phyloP scores from a whole-genome alignment of 2,329 filamentous ascomycete species.

The Aspergillus luchuensis region DNA sequence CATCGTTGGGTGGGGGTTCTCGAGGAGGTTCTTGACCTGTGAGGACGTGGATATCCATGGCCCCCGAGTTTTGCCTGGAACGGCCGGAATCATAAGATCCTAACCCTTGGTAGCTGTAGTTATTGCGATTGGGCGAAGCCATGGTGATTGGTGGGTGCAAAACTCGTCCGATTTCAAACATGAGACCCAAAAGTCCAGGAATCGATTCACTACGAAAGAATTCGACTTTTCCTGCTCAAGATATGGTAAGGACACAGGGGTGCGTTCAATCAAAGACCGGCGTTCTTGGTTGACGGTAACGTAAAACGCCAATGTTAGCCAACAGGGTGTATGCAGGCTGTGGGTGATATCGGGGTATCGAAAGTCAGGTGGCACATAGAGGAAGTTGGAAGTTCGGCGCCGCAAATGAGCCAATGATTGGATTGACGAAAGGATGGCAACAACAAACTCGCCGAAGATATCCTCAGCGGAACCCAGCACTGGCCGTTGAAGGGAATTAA shows the following conservation, averaged over 20 bases:
- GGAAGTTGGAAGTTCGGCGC: background rate
- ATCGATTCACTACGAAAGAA: background rate
- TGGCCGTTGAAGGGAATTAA: background rate
- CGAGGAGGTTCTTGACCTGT: constrained; percentile 34
- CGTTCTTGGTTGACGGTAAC: background rate
- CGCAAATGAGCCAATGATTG: background rate
- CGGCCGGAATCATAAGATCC: constrained; percentile 29
- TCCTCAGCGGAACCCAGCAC: background rate
- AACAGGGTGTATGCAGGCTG: constrained; percentile 2
- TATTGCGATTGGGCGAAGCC: constrained; percentile 24
- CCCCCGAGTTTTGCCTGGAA: constrained; percentile 38
- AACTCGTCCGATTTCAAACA: constrained; percentile 25
- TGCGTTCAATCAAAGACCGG: background rate
- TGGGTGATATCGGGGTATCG: background rate
- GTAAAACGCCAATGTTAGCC: background rate
- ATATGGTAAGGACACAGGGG: background rate
- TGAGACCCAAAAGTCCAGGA: constrained; percentile 10
- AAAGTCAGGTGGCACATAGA: constrained; percentile 6
- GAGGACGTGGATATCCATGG: constrained; percentile 39
- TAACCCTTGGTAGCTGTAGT: constrained; percentile 30
- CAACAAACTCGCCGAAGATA: background rate
- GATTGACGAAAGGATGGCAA: background rate
- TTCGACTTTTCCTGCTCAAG: background rate
- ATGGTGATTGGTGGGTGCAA: constrained; percentile 24
- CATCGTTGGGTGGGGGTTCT: constrained; percentile 22